phyloP scores from a whole-genome alignment of 2,329 filamentous ascomycete genomes.

The Orbilia quercus region DNA sequence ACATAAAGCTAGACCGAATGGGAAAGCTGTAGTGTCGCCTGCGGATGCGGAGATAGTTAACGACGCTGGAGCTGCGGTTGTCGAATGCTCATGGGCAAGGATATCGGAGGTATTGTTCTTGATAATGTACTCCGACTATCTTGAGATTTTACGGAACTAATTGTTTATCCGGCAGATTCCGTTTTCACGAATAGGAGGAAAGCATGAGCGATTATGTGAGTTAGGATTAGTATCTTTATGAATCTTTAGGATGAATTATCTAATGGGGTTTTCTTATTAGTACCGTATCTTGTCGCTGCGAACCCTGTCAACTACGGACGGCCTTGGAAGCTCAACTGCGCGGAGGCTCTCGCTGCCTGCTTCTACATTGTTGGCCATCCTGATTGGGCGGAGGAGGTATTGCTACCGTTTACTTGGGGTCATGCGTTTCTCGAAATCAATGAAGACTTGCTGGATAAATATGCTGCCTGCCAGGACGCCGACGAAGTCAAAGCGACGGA shows the following conservation, averaged over 20 bases:
- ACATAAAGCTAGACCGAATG: conserved; percentile 73
- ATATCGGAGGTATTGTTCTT: conserved; percentile 76
- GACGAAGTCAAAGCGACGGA: conserved; percentile 85
- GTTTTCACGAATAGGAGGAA: conserved; percentile 89
- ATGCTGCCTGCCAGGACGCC: conserved; percentile 84
- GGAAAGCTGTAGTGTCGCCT: conserved; percentile 83
- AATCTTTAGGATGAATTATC: not conserved
- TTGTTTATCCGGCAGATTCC: conserved; percentile 64
- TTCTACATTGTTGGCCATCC: conserved; percentile 91
- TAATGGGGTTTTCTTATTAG: conserved; percentile 60
- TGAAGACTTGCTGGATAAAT: conserved; percentile 79
- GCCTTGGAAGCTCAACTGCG: conserved; percentile 94
- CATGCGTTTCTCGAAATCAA: conserved; percentile 92
- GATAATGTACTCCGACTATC: not conserved
- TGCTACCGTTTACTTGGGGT: conserved; percentile 89
- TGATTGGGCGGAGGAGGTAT: conserved; percentile 87
- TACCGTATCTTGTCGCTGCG: conserved; percentile 95
- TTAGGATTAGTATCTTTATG: conserved; percentile 8
- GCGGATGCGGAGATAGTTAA: conserved; percentile 85
- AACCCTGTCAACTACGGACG: conserved; percentile 98
- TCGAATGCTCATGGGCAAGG: conserved; percentile 96
- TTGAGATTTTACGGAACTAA: not conserved
- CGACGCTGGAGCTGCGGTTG: conserved; percentile 90
- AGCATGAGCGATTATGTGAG: conserved; percentile 80
- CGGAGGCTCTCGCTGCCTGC: conserved; percentile 90